Evolutionary conservation across 2,329 filamentous ascomycete species (phyloP).

Genomic region (Fusarium hostae): DNA sequence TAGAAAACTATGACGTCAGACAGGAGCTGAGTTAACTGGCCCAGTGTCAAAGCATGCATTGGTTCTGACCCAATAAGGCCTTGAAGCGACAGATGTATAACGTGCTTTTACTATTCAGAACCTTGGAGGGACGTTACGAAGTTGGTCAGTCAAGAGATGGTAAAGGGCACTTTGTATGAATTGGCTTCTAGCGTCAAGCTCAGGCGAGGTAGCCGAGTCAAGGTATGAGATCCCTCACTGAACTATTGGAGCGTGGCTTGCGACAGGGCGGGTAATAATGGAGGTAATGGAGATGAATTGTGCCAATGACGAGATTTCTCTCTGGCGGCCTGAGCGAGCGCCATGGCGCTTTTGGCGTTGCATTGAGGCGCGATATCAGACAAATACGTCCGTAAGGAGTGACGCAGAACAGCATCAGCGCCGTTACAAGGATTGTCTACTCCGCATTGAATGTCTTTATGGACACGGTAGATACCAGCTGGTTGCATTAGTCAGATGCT

Average conservation of each 20-base stretch:
- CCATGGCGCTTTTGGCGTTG: not conserved
- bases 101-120: not conserved
- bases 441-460: not conserved
- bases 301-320: not conserved
- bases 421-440: not conserved
- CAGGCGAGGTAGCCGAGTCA: too few species aligned
- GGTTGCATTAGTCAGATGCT: not conserved
- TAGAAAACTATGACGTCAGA: not conserved
- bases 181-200: too few species aligned
- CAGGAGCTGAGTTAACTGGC: not conserved
- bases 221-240: too few species aligned
- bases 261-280: not conserved
- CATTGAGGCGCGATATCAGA: not conserved
- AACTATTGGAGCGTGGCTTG: not conserved
- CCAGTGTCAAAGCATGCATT: not conserved
- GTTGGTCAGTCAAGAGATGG: not conserved
- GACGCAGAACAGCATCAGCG: not conserved
- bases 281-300: not conserved
- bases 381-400: not conserved
- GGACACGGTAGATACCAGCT: not conserved
- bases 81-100: not conserved
- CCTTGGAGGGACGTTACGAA: not conserved
- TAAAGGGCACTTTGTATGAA: too few species aligned
- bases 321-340: not conserved
- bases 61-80: not conserved